Evolutionary conservation across 2,329 filamentous ascomycete genomes (phyloP), one percentile per base, ranked within the genome.

Genomic region (Alternaria conjuncta): DNA sequence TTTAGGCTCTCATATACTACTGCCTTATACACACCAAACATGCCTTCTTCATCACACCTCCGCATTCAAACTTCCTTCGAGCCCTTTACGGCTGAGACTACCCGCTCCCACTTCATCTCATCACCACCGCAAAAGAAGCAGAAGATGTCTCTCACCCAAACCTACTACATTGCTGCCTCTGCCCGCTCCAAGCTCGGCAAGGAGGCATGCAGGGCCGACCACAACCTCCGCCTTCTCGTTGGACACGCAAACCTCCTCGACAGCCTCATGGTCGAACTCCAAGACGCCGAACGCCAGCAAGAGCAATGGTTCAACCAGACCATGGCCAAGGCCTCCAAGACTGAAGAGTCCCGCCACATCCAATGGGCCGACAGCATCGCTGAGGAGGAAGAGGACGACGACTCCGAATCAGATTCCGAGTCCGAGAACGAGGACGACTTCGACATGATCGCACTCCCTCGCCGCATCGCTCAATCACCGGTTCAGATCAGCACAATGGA

Each of bases 241-340:
- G 96, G 95, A 76, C 96, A 99, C 83, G 96, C 96, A 85, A 99
- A 98, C 87, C 91, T 98, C 51, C 92, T 99, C 81, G 96, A 99
- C 84, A 91, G 90, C 44, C 85, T 99, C 78, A 98, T 98, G 96
- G 81, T 90, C 66, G 88, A 96, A 72, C 92, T 99, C 63, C 92
- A 94, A 82, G 93, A 97, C 63, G 95, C 95, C 78, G 96, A 98
- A 86, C 89, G 90, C 74, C 94, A 97, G 82, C 96, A 98, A 83
- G 95, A 98, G 83, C 90, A 89, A 71, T 97, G 94, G 94, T 98
- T 97, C 90, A 96, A 97, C 88, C 91, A 94, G 81, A 96, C 93
- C 66, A 92, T 97, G 82, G 90, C 88, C 79, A 92, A 91, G 76
- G 92, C 92, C 72, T 85, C 86, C 78, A 86, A 81, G 77, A 71